Base-by-base conservation (phyloP, 768 basidiomycete genomes). In the Agaricus subrufescens region DNA sequence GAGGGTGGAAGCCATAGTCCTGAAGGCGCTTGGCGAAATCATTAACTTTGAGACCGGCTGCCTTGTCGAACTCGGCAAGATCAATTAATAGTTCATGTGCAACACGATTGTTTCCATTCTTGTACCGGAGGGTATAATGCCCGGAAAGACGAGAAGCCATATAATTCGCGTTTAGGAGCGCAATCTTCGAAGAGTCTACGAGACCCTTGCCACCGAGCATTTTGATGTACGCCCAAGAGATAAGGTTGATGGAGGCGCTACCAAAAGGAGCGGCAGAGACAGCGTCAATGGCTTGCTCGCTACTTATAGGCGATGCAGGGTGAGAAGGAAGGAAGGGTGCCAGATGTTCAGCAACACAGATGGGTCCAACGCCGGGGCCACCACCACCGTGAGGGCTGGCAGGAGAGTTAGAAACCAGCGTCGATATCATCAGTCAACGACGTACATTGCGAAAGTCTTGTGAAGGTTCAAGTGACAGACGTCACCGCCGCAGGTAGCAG, bases 181-280 rank as follows among this genome's bases (percentile, higher is more conserved):
- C 93, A 30, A 91, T 73, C 63, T 89, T 90, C 2, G 94, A 90
- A 0, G 94, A 86, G 57, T 93, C 82, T 25, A 85, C 82, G 27
- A 99, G 81, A 6, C 97, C 97, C 54, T 83, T 75, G 7, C 95
- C 96, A 27, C 97, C 97, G n/a, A 99, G 83, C 97, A 99, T 98
- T 75, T 91, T 96, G 80, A 97, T 92, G 71, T 97, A 99, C 11
- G 97, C 96, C 95, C 96, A 98, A 0, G 95, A 98, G 64, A 98
- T 98, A 58, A 95, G 79, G 46, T 91, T 86, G 64, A 99, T 94
- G 6, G 93, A 95, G 2, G 97, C 91, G 61, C 93, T 95, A 45
- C 97, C 96, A 67, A 85, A 98, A 0, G 94, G 97, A 1, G 90
- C 94, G 0, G 91, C 91, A 8, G 96, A 85, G 46, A 98, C 88